Conservation (phyloP, 495 filamentous ascomycete species). For the Thozetella sp. region DNA sequence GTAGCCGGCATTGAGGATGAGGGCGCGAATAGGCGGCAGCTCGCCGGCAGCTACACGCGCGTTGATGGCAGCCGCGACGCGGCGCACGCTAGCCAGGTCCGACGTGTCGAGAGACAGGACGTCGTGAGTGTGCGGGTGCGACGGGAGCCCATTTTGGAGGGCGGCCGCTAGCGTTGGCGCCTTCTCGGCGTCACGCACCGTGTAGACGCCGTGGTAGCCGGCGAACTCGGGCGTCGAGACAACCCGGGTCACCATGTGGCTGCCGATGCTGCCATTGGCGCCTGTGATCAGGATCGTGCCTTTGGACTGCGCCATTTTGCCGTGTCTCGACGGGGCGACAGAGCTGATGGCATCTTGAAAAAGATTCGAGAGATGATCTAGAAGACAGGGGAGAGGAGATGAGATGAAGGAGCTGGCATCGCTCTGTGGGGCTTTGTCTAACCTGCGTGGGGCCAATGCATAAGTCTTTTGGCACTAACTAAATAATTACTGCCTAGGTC, state of each 20-base stretch:
- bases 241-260: constrained; percentile 46
- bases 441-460: no score
- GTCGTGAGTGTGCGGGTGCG: constrained; percentile 25
- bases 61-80: constrained; percentile 34
- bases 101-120: constrained; percentile 42
- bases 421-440: no score
- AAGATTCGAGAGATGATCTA: no score
- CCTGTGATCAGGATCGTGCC: constrained; percentile 58
- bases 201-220: constrained; percentile 37
- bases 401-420: no score
- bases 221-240: constrained; percentile 32
- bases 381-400: no score
- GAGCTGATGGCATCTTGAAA: no score
- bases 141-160: constrained; percentile 21
- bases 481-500: no score
- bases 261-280: constrained; percentile 48
- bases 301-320: constrained; percentile 6
- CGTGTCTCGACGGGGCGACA: no score
- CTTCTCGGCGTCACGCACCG: constrained; percentile 36
- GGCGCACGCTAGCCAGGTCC: constrained; percentile 37
- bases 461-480: no score
- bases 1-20: constrained; percentile 46
- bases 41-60: constrained; percentile 29
- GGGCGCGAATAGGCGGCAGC: constrained; percentile 39
- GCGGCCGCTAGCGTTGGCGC: constrained; percentile 18